Base-by-base conservation (phyloP, 306 rosid species). In the Lathyrus aphaca region DNA sequence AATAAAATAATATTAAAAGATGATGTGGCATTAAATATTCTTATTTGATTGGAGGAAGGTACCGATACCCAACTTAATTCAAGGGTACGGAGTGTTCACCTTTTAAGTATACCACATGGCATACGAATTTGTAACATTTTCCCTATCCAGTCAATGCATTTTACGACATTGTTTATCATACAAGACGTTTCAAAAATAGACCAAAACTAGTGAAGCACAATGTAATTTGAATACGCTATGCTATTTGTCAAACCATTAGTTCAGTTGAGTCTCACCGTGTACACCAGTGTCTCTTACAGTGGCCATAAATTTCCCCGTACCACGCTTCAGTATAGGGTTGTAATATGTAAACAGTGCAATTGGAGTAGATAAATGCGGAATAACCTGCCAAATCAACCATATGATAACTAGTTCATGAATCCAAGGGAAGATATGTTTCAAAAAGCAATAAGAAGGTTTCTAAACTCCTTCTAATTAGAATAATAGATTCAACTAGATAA, bases 261-360 rank as follows among this genome's bases (percentile, higher is more conserved):
- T 32, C 60, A 48, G 68, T 77, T 39, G 69, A 53, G 70, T 60
- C 74, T 70, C 82, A 94, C 98, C 98, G 56, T 77, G 92, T 23
- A 88, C 86, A 6, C 97, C 98, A 9, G 18, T 81, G 35, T 84
- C 92, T 79, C 70, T 87, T 35, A 94, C 27, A n/a, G 66, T 82
- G 66, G 91, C 66, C 98, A 94, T 91, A 77, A 94, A 94, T 43
- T 68, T 84, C 18, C 23, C 84, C 29, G 86, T 77, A 39, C 97
- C 98, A 51, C 96, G 95, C 90, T 83, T 93, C 72, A 93, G 86
- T 79, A 93, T 90, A 5, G 96, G 96, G 81, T 94, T 91, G 82
- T 94, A 94, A 73, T 94, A 94, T 5, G 97, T 3, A 72, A 94
- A 94, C 61, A 94, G 73, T 48, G 98, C 95, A 78, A 94, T 69